Conservation (phyloP, 2,329 filamentous ascomycete genomes). For the Juglanconis oblonga region DNA sequence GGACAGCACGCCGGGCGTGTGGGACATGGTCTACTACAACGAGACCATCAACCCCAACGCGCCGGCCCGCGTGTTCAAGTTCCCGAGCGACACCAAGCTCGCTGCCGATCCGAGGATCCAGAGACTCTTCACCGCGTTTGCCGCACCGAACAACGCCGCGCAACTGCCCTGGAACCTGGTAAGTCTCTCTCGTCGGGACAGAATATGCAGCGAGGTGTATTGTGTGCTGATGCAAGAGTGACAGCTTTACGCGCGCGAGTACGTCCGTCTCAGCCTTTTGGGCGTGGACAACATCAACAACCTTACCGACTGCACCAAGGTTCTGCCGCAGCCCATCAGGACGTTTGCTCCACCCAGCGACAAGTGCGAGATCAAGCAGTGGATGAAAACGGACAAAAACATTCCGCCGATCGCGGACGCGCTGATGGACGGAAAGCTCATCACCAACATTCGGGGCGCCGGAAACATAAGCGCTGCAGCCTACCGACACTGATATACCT, state of each 20-base stretch:
- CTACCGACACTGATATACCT: no score
- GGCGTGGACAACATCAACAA: conserved; percentile 44
- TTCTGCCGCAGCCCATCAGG: conserved; percentile 24
- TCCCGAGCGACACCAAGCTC: conserved; percentile 5
- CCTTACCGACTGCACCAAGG: conserved; percentile 40
- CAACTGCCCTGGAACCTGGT: conserved; percentile 7
- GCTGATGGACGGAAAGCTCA: conserved; percentile 7
- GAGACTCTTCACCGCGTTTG: not conserved
- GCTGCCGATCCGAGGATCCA: conserved; percentile 1
- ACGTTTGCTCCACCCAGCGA: conserved; percentile 17
- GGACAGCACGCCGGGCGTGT: conserved; percentile 50
- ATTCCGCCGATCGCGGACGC: conserved; percentile 3
- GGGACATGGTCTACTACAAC: conserved; percentile 51
- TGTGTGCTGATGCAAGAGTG: not conserved
- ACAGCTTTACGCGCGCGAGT: conserved; percentile 35
- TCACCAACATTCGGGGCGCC: not conserved
- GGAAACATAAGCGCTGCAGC: no score
- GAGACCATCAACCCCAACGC: conserved; percentile 31
- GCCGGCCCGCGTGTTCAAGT: conserved; percentile 34
- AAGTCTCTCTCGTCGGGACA: not conserved
- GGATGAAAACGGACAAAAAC: conserved; percentile 6
- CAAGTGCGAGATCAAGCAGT: conserved; percentile 4
- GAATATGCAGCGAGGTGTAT: not conserved
- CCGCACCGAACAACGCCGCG: conserved; percentile 9
- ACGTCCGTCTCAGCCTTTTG: conserved; percentile 41